Evolutionary conservation across 805 yeast species (phyloP).

Genomic region (Metschnikowia noctiluminum): DNA sequence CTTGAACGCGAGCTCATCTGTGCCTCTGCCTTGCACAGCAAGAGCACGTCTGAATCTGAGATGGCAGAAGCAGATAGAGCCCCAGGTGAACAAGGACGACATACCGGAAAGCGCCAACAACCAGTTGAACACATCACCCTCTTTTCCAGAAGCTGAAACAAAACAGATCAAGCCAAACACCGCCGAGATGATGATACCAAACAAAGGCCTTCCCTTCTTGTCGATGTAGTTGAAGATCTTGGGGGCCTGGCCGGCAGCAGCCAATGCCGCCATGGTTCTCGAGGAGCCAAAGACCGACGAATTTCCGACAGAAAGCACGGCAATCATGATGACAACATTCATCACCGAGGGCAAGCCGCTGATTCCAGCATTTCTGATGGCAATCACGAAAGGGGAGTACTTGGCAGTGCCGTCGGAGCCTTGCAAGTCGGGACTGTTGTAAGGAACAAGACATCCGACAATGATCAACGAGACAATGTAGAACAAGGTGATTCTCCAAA

Average conservation of each 20-base stretch:
- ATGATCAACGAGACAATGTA: slow-evolving; percentile 46
- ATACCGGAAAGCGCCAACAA: slow-evolving; percentile 26
- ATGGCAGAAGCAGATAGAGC: slow-evolving; percentile 25
- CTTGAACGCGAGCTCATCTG: slow-evolving; percentile 48
- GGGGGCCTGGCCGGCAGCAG: slow-evolving; percentile 71
- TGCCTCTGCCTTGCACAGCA: slow-evolving; percentile 21
- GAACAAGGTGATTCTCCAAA: slow-evolving; percentile 60
- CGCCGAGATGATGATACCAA: slow-evolving; percentile 31
- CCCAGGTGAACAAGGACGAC: slow-evolving; percentile 29
- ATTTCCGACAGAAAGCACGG: slow-evolving; percentile 75
- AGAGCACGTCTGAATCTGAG: slow-evolving; percentile 27
- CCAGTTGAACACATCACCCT: slow-evolving; percentile 25
- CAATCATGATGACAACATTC: slow-evolving; percentile 69
- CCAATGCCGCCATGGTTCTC: slow-evolving; percentile 63
- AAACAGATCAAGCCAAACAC: slow-evolving; percentile 59
- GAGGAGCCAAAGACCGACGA: slow-evolving; percentile 73
- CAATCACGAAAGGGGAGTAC: slow-evolving; percentile 70
- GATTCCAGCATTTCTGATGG: slow-evolving; percentile 60
- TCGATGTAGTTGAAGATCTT: slow-evolving; percentile 42
- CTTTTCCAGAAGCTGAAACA: slow-evolving; percentile 42
- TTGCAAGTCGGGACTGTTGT: slow-evolving; percentile 44
- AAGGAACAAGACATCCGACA: slow-evolving; percentile 48
- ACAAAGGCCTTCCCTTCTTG: slow-evolving; percentile 40
- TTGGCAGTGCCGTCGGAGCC: slow-evolving; percentile 54
- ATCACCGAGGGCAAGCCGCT: slow-evolving; percentile 66